A percentile compares a stretch with the other conserved stretches of the same genome.
phyloP scores from a whole-genome alignment of 2,329 filamentous ascomycete genomes.

The Tolypocladium ophioglossoides region DNA sequence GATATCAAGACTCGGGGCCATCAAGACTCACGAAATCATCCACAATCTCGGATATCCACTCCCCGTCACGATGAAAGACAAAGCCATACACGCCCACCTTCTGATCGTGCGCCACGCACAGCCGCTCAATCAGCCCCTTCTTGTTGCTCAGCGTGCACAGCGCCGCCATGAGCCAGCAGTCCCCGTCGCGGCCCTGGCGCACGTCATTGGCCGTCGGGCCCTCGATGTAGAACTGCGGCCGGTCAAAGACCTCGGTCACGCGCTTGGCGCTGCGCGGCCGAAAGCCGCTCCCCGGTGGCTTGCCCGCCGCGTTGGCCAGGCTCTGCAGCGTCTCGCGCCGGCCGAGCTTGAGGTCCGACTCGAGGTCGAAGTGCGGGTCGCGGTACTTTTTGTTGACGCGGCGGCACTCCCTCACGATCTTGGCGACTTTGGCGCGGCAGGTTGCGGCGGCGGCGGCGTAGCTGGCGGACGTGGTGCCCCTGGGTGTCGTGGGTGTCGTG shows the following conservation, averaged over 20 bases:
- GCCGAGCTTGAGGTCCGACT: constrained; percentile 59
- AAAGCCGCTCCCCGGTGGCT: constrained; percentile 20
- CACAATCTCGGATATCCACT: constrained; percentile 54
- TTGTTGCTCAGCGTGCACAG: constrained; percentile 69
- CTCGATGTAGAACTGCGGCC: constrained; percentile 67
- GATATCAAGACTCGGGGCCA: neutral
- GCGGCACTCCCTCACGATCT: constrained; percentile 55
- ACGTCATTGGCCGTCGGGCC: constrained; percentile 69
- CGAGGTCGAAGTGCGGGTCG: constrained; percentile 80
- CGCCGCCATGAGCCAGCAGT: constrained; percentile 81
- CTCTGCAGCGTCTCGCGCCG: constrained; percentile 38
- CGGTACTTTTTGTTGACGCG: constrained; percentile 78
- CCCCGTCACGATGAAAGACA: constrained; percentile 71
- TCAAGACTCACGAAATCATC: constrained; percentile 36
- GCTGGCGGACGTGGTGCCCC: constrained; percentile 48
- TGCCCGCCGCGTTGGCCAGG: constrained; percentile 22
- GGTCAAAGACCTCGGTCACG: constrained; percentile 65
- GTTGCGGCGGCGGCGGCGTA: constrained; percentile 63
- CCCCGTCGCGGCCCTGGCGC: constrained; percentile 65
- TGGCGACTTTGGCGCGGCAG: constrained; percentile 54
- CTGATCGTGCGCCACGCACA: constrained; percentile 65
- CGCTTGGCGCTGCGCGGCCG: constrained; percentile 51
- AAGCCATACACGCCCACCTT: constrained; percentile 75
- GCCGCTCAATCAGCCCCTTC: constrained; percentile 55
- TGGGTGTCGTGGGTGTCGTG: neutral